Base-by-base conservation (phyloP, 2,329 filamentous ascomycete species). In the Calonectria leucothoes region DNA sequence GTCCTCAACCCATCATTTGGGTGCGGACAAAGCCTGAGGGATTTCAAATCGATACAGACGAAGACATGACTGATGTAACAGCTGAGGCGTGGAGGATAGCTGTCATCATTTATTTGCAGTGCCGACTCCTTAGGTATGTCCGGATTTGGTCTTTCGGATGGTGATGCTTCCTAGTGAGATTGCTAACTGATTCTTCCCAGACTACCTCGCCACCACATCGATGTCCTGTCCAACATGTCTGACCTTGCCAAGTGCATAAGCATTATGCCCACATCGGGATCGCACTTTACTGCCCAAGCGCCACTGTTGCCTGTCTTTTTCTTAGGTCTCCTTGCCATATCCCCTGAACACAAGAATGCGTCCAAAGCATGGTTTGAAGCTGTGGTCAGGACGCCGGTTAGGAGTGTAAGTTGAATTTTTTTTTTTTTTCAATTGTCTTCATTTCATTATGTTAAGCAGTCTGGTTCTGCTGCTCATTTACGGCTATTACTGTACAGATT, bases 41-140 rank as follows among this genome's bases (percentile, higher is more conserved):
- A 10, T 82, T 76, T 42, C 52, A 78, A 0, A 82, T 85, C 23
- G 65, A 77, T 25, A 77, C 78, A 3, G 74, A 81, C n/a, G 57
- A 79, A 10, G 78, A 79, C 11, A 86, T 86, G 85, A 86, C 84
- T 0, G 81, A 83, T 39, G 82, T 85, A 12, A 86, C 85, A 6
- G 85, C 85, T 0, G 85, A 86, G 73, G 83, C 84, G 12, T 86
- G 85, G 85, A 83, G 85, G 61, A 70, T 86, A 45, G 82, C 84
- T 6, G 83, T 81, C 6, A 81, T 86, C 10, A 78, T 86, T 10
- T 86, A 86, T 71, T 69, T 84, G 12, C 83, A 85, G 68, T 86
- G 84, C 49, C 83, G 85, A 27, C 80, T 85, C 17, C 66, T 83
- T 51, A 83, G 84, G 84, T 85, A 75, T 51, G 79, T 39, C 10